Evolutionary conservation across 352 stramenopile genomes (phyloP).

Genomic region (Pythium aphanidermatum): DNA sequence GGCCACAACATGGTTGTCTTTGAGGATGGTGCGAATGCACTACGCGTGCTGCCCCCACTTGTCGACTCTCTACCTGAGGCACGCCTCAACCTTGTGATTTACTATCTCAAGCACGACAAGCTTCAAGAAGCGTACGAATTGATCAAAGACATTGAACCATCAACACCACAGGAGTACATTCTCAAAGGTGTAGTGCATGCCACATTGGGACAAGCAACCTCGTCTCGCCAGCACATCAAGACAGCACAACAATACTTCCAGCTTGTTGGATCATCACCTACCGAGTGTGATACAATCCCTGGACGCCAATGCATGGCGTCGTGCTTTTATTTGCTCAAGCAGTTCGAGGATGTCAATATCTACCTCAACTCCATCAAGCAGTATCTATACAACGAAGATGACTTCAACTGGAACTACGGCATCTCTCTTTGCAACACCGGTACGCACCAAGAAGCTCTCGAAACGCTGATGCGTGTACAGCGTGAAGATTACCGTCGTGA

Average conservation of each 20-base stretch:
- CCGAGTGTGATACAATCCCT: conserved; percentile 96
- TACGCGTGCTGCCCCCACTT: conserved; percentile 90
- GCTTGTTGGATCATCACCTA: conserved; percentile 90
- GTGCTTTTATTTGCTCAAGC: conserved; percentile 95
- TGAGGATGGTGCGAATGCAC: conserved; percentile 89
- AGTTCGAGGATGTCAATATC: conserved; percentile 97
- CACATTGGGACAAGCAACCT: conserved; percentile 83
- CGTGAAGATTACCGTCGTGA: conserved; percentile 90
- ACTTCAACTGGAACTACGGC: conserved; percentile 98
- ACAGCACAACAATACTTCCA: conserved; percentile 93
- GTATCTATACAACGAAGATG: conserved; percentile 95
- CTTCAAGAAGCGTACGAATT: conserved; percentile 93
- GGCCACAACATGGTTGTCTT: conserved; percentile 96
- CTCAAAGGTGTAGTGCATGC: conserved; percentile 90
- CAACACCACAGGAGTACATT: conserved; percentile 91
- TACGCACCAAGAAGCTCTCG: conserved; percentile 91
- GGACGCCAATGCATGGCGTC: conserved; percentile 96
- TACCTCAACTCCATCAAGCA: conserved; percentile 96
- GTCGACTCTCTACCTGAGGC: conserved; percentile 92
- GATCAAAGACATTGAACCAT: conserved; percentile 93
- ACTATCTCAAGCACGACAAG: conserved; percentile 90
- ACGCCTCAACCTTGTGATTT: conserved; percentile 94
- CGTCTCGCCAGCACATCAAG: conserved; percentile 89
- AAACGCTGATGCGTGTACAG: conserved; percentile 90
- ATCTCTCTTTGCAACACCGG: conserved; percentile 89